Base-by-base conservation (phyloP, 2,329 filamentous ascomycete genomes). In the Bimuria novae-zelandiae region DNA sequence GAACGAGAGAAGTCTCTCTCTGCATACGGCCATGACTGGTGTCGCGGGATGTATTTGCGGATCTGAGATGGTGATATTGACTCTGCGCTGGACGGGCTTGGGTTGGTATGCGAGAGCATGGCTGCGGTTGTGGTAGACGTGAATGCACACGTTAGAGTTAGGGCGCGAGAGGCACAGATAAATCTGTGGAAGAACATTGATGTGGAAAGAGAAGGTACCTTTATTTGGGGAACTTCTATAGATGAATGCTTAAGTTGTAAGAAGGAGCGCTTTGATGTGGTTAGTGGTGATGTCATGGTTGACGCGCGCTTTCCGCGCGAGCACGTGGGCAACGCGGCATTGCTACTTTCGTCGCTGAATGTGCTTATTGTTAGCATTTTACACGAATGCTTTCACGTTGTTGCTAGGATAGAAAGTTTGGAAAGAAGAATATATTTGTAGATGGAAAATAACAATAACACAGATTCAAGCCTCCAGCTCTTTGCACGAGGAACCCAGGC, bases 1-100 rank as follows among this genome's bases (percentile, higher is more conserved):
- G 71, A 66, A 19, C 76, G 68, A 4, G 56, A 61, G 56, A 79
- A 79, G 50, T 79, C 77, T 35, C 12, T 17, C 12, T 19, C 30
- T 4, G n/a, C 14, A 23, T 36, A 46, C 11, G 43, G 30, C 43
- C 43, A 46, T 33, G 43, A 46, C n/a, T 36, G 14, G 30, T 37
- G 43, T 29, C 30, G 19, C 16, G 43, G 30, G 12, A 46, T 25
- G 14, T 36, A 36, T 27, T 46, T 46, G 14, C 32, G 43, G 3
- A 46, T 22, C 1, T 25, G 43, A 4, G 43, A 8, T 10, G 17
- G 29, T 3, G 17, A 21, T 16, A 22, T 23, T 4, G 27, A 22
- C 3, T 45, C 42, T 33, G 16, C 11, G 11, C 7, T 45, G 27
- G n/a, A n/a, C n/a, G n/a, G n/a, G n/a, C 10, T 23, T 4, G 27